phyloP scores from a whole-genome alignment of 352 stramenopile species.

The Peronospora tabacina region DNA sequence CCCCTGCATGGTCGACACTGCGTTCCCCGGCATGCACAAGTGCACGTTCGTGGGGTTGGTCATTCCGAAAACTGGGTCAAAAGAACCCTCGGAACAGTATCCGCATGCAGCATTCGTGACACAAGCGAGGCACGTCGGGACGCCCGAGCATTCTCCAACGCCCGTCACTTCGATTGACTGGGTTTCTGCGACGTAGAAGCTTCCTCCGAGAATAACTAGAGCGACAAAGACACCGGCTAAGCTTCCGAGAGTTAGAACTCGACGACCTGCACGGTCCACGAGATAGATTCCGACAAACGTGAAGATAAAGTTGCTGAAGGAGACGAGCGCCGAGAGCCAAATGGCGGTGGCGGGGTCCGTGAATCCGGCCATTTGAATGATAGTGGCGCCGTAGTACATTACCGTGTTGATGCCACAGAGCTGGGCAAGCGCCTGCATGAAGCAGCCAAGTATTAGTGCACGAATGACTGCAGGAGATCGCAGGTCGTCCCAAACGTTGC shows the following conservation, averaged over 20 bases:
- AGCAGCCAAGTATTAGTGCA: conserved; percentile 1
- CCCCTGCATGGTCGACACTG: conserved; percentile 6
- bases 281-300: conserved; percentile 33
- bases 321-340: conserved; percentile 67
- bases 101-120: conserved; percentile 51
- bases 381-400: conserved; percentile 83
- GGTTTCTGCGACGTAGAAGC: conserved; percentile 27
- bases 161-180: conserved; percentile 17
- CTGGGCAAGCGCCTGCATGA: conserved; percentile 38
- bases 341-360: conserved; percentile 58
- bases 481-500: conserved; percentile 27
- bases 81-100: conserved; percentile 18
- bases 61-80: conserved; percentile 9
- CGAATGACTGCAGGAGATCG: conserved; percentile 25
- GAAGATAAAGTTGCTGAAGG: conserved; percentile 35
- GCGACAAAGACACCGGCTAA: conserved; percentile 22
- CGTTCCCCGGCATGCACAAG: conserved; percentile 25
- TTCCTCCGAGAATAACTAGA: conserved; percentile 20
- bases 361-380: conserved; percentile 80
- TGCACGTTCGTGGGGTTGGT: conserved; percentile 7
- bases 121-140: conserved; percentile 62
- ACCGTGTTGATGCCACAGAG: conserved; percentile 85
- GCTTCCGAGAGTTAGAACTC: conserved; percentile 25
- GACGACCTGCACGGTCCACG: conserved; percentile 23
- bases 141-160: conserved; percentile 29